Base-by-base conservation (phyloP, 805 yeast genomes). In the Lipomyces japonicus region DNA sequence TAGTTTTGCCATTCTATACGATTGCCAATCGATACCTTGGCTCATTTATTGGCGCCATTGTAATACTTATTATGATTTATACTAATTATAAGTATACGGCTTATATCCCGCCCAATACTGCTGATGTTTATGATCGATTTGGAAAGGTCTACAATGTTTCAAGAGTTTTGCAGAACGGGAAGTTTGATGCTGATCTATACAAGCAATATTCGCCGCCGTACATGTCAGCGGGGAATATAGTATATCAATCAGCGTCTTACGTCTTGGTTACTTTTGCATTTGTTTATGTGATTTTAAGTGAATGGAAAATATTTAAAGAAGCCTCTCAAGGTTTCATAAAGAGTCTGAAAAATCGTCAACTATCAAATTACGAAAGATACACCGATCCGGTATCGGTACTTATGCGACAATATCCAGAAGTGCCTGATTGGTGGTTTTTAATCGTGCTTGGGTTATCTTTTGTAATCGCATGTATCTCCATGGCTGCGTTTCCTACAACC, bases 351-450 rank as follows among this genome's bases (percentile, higher is more conserved):
- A 23, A 46, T 18, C 34, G 43, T 14, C 30, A 32, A n/a, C 5
- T 7, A 22, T 24, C 16, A 10, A 26, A 48, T 76, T 24, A 25
- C 18, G 75, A 78, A 63, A 57, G 37, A 68, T 65, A 48, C 81
- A 81, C 64, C 75, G 57, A 52, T 22, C 48, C 55, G 12, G 23
- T 43, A 6, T 40, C 53, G 2, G 14, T 14, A 6, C 70, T 80
- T 55, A 80, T 81, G 82, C 63, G 65, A 31, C 61, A 66, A 21
- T 82, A 82, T 63, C 71, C 70, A 4, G 84, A 79, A 55, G 82
- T 78, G 24, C 86, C 86, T 2, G 76, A 75, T 42, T 76, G 80
- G 79, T 78, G 85, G 82, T 82, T 66, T 2, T 68, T 77, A 12
- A 69, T 80, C 42, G 40, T 75, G 2, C 57, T 70, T 1, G 76